Evolutionary conservation across 805 yeast species (phyloP).

Genomic region (Lipomyces kockii): DNA sequence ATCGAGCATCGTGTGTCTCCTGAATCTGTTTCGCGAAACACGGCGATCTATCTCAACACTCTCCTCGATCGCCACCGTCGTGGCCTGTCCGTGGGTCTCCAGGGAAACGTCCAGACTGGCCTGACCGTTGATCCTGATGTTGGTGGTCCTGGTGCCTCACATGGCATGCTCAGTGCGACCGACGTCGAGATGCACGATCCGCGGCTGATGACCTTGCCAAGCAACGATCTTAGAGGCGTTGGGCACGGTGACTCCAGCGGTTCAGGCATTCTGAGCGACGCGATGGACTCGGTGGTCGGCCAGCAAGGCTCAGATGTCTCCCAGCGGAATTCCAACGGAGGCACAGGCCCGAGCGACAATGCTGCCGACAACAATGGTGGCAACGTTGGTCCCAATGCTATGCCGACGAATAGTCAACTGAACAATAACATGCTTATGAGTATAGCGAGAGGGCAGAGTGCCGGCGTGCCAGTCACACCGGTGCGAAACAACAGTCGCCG

Average conservation of each 20-base stretch:
- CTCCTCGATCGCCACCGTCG: conserved; percentile 14
- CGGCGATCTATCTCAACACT: conserved; percentile 14
- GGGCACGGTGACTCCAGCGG: conserved; percentile 1
- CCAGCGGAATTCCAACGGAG: neutral
- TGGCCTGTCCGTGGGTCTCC: conserved; percentile 1
- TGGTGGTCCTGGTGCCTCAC: conserved; percentile 14
- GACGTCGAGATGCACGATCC: conserved; percentile 35
- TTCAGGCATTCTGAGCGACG: conserved; percentile 4
- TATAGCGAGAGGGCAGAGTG: conserved; percentile 18
- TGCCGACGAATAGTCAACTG: conserved; percentile 9
- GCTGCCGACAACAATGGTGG: neutral
- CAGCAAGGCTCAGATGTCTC: neutral
- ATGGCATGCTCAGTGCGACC: conserved; percentile 13
- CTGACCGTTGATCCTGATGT: conserved; percentile 18
- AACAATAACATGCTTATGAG: conserved; percentile 21
- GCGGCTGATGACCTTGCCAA: conserved; percentile 23
- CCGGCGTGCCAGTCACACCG: conserved; percentile 23
- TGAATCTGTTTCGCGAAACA: conserved; percentile 15
- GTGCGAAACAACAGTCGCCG: conserved; percentile 16
- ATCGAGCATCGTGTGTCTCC: conserved; percentile 27
- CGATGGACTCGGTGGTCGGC: conserved; percentile 10
- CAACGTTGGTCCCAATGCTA: neutral
- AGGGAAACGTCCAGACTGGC: conserved; percentile 3
- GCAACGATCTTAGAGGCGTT: neutral
- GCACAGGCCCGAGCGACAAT: neutral